phyloP scores from a whole-genome alignment of 495 filamentous ascomycete genomes.

The Xylona heveae region DNA sequence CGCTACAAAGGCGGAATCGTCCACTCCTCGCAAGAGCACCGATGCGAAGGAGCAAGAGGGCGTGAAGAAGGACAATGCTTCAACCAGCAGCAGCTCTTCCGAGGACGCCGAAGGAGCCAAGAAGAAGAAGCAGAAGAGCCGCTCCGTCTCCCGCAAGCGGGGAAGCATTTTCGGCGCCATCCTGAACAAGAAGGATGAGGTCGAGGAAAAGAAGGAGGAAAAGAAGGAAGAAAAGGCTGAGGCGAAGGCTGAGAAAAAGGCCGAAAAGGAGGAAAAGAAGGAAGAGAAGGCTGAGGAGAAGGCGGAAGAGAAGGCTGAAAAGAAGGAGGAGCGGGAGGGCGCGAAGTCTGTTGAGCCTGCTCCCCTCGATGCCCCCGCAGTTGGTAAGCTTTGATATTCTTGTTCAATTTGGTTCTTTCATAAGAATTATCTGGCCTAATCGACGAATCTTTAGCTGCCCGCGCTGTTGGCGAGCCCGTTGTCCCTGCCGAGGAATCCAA shows the following conservation, averaged over 20 bases:
- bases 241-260: conserved; percentile 14
- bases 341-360: conserved; percentile 6
- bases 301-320: conserved; percentile 11
- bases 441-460: conserved; percentile 1
- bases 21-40: conserved; percentile 3
- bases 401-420: not conserved
- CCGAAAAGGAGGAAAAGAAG: conserved; percentile 14
- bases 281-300: conserved; percentile 12
- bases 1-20: not conserved
- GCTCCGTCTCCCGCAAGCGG: conserved; percentile 6
- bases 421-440: not conserved
- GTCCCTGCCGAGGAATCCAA: conserved; percentile 18
- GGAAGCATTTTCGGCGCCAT: conserved; percentile 4
- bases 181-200: conserved; percentile 32
- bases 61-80: conserved; percentile 3
- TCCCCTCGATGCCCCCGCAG: conserved; percentile 2
- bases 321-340: conserved; percentile 13
- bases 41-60: conserved; percentile 4
- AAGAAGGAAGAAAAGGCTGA: conserved; percentile 14
- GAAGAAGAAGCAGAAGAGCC: conserved; percentile 21
- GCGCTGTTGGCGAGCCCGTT: conserved; percentile 1
- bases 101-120: conserved; percentile 1
- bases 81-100: not conserved
- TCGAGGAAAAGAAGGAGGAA: conserved; percentile 34
- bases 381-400: conserved; percentile 1